Conservation (phyloP, 257 asterid species). For the Euphrasia confusa region DNA sequence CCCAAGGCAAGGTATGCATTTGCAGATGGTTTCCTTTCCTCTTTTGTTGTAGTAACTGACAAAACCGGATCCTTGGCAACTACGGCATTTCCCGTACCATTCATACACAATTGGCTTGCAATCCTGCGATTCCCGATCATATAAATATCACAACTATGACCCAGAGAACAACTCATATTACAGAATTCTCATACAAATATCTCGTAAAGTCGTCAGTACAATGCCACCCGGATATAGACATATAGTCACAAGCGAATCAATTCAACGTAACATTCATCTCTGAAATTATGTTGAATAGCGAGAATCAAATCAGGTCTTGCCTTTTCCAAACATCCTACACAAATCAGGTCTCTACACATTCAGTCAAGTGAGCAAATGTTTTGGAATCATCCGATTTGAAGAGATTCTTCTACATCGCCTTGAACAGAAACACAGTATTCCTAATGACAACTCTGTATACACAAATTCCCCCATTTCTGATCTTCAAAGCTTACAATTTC, state of each 20-base stretch:
- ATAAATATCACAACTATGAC: neutral
- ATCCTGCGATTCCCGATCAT: constrained; percentile 42
- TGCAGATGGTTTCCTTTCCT: constrained; percentile 85
- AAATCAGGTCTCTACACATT: neutral
- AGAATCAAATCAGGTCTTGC: neutral
- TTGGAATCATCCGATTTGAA: neutral
- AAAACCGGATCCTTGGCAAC: constrained; percentile 91
- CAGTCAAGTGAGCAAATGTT: neutral
- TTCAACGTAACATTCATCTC: constrained; percentile 7
- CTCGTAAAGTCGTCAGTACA: neutral
- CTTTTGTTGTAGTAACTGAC: constrained; percentile 77
- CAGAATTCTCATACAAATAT: neutral
- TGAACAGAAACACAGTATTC: neutral
- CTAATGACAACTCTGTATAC: too few species aligned
- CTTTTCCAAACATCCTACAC: neutral
- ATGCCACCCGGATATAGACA: neutral
- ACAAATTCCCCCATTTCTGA: too few species aligned
- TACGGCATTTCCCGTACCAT: constrained; percentile 94
- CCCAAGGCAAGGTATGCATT: constrained; percentile 92
- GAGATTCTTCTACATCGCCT: neutral
- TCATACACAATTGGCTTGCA: constrained; percentile 85
- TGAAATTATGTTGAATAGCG: neutral
- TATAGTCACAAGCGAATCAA: neutral
- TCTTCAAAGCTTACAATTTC: too few species aligned
- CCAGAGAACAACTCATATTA: neutral